phyloP scores from a whole-genome alignment of 2,329 filamentous ascomycete genomes.

The Cladophialophora psammophila region DNA sequence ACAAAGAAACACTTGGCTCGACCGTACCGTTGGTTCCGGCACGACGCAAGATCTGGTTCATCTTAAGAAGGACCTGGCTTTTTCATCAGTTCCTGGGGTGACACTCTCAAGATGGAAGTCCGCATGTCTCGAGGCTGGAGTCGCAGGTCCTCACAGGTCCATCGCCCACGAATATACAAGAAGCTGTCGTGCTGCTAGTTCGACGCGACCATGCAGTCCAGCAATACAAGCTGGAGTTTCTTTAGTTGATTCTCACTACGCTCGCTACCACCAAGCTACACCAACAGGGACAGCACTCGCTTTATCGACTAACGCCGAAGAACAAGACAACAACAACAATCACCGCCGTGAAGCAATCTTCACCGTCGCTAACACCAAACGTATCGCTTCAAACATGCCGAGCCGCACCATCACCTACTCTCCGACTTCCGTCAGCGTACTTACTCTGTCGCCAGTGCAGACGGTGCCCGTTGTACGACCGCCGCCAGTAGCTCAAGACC shows the following conservation, averaged over 20 bases:
- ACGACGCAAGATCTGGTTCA: background rate
- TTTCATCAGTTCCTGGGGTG: background rate
- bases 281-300: background rate
- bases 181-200: background rate
- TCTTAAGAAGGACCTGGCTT: background rate
- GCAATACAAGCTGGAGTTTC: background rate
- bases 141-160: constrained; percentile 9
- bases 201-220: background rate
- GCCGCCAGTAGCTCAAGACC: background rate
- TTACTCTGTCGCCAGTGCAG: background rate
- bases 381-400: background rate
- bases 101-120: background rate
- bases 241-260: background rate
- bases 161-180: background rate
- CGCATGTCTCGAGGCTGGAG: background rate
- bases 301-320: background rate
- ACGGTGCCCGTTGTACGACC: background rate
- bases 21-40: constrained; percentile 1
- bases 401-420: constrained; percentile 2
- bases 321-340: background rate
- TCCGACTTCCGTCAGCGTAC: background rate
- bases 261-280: background rate
- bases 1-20: constrained; percentile 19
- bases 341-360: background rate
- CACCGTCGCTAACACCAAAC: background rate